Conservation (phyloP, 2,329 filamentous ascomycete species). For the Berkeleyomyces rouxiae region DNA sequence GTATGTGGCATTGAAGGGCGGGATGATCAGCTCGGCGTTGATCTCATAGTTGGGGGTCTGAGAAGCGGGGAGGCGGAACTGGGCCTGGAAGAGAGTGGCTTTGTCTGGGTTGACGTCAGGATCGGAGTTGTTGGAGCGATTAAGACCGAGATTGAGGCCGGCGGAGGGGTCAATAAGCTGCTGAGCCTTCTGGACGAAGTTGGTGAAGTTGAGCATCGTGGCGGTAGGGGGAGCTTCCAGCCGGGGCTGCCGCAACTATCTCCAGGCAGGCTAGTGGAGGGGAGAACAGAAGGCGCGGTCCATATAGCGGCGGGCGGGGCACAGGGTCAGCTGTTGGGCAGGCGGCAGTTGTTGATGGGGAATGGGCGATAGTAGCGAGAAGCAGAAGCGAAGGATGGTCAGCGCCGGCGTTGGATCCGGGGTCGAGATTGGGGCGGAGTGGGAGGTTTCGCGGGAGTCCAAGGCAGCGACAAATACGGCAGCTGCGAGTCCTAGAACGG, state of each 20-base stretch:
- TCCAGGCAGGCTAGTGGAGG: constrained; percentile 12
- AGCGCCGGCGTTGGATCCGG: neutral
- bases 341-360: neutral
- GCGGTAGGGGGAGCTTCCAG: constrained; percentile 6
- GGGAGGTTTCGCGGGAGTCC: neutral
- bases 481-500: neutral
- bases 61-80: constrained; percentile 85
- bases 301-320: neutral
- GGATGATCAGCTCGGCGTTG: constrained; percentile 83
- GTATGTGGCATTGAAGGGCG: constrained; percentile 46
- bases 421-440: neutral
- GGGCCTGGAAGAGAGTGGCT: constrained; percentile 79
- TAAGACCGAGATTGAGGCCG: constrained; percentile 29
- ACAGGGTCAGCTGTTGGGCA: neutral
- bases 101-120: constrained; percentile 76
- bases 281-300: constrained; percentile 8
- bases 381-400: neutral
- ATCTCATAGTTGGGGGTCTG: constrained; percentile 94
- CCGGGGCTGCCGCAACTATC: constrained; percentile 2
- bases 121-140: constrained; percentile 44
- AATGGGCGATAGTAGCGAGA: neutral
- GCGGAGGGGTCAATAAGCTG: constrained; percentile 83
- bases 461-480: neutral
- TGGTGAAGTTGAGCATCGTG: constrained; percentile 48
- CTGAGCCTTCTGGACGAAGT: constrained; percentile 88